These are phyloP conservation scores for Letharia lupina DNA, from an alignment of 495 filamentous ascomycete species.

Conservation along the genomic window DNA sequence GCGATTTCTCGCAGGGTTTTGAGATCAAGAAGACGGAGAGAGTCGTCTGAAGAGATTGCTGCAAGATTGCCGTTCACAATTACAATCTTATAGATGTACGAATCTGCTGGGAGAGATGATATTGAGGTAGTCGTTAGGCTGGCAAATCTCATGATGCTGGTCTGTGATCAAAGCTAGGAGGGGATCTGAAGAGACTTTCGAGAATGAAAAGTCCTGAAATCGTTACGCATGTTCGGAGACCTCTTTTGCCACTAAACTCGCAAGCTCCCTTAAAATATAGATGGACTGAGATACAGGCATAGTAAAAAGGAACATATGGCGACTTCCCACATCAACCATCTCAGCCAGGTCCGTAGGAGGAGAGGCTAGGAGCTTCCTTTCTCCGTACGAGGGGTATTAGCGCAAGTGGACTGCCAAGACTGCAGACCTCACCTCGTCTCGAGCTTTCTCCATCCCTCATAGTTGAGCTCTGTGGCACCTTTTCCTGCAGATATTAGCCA, in stretches of 20 bases:
- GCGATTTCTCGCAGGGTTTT: constrained; percentile 33
- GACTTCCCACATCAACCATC: neutral
- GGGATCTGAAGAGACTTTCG: neutral
- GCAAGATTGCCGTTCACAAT: constrained; percentile 30
- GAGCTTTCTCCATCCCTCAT: neutral
- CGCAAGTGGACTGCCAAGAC: neutral
- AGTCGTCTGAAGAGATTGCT: constrained; percentile 50
- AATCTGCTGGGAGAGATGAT: constrained; percentile 38
- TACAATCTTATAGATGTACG: constrained; percentile 46
- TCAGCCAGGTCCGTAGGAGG: neutral
- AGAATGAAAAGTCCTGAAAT: neutral
- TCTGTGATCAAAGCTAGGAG: neutral
- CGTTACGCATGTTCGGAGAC: neutral
- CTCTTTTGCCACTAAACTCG: neutral
- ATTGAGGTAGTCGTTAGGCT: constrained; percentile 30
- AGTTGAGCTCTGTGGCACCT: neutral
- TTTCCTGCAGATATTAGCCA: neutral
- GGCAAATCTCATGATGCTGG: constrained; percentile 1
- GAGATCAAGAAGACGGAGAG: constrained; percentile 42
- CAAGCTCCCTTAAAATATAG: neutral
- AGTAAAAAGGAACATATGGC: neutral
- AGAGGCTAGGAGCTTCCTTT: neutral
- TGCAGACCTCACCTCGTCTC: neutral
- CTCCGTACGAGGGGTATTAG: neutral
- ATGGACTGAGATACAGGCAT: too few species aligned